Evolutionary conservation across 805 yeast species (phyloP).

Genomic region (Ogataea haglerorum): DNA sequence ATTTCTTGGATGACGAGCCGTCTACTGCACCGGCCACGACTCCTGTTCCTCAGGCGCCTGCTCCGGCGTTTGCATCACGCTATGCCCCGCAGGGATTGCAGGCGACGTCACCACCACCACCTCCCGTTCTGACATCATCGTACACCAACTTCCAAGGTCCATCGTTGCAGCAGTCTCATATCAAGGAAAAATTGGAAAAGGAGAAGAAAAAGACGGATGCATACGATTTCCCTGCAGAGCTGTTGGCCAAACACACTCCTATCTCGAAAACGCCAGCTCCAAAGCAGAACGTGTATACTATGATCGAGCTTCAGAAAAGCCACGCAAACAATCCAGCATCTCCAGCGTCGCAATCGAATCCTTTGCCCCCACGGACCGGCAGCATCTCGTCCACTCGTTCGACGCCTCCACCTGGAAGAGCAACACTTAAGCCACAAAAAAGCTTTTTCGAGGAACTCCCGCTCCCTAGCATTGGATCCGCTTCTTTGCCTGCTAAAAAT

Average conservation of each 20-base stretch:
- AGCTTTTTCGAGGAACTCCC: constrained; percentile 63
- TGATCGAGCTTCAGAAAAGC: constrained; percentile 21
- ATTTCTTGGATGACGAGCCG: constrained; percentile 28
- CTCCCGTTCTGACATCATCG: not conserved
- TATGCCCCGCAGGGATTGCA: not conserved
- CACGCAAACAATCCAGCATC: constrained; percentile 8
- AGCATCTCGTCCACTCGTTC: constrained; percentile 1
- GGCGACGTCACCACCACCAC: not conserved
- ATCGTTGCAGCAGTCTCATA: not conserved
- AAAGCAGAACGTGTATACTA: constrained; percentile 29
- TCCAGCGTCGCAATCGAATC: constrained; percentile 7
- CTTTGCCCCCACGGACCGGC: not conserved
- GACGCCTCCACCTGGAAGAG: constrained; percentile 11
- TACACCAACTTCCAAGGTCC: constrained; percentile 1
- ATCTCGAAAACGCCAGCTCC: constrained; percentile 39
- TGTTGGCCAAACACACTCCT: constrained; percentile 40
- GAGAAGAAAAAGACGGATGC: constrained; percentile 68
- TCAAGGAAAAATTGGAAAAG: constrained; percentile 34
- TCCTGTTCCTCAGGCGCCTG: not conserved
- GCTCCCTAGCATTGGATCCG: constrained; percentile 16
- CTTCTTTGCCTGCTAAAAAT: constrained; percentile 22
- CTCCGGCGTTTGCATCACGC: constrained; percentile 4
- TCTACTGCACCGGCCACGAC: not conserved
- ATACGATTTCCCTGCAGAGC: constrained; percentile 65
- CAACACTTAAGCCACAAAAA: constrained; percentile 28